Base-by-base conservation (phyloP, 345 rosid genomes). In the Carallia pectinifolia region DNA sequence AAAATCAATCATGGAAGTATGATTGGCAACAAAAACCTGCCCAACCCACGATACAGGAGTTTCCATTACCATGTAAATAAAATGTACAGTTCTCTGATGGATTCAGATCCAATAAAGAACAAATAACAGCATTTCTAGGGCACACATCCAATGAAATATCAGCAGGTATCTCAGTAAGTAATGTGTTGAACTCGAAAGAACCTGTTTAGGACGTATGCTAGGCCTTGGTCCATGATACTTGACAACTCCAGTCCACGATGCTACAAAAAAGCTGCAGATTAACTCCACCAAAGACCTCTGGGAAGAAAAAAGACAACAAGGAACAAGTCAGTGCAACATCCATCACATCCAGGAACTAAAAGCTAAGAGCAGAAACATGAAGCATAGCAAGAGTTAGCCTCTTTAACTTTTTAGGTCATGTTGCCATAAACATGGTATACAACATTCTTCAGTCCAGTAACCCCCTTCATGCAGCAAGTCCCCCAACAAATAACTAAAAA, bases 1-100 rank as follows among this genome's bases (percentile, higher is more conserved):
- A 82, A 96, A 96, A 85, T 96, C 99, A 65, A 96, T 96, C 99
- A 96, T 92, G 70, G 99, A 96, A 73, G 99, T 96, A 79, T 96
- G 99, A 79, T 96, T 92, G 84, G 96, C 97, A 66, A 92, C 99
- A 81, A 80, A 96, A 55, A 90, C 98, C 98, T 96, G 95, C 64
- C 68, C 62, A 58, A 71, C 38, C 59, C 74, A 81, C 29, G 44
- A 77, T 61, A 77, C 23, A 29, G 4, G 23, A 58, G 52, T 61
- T 62, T 30, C 15, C 31, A 5, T 27, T 40, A 62, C 13, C 7
- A 47, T 9, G 13, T 39, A 48, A 40, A n/a, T 30, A 36, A 15
- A 34, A 63, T 2, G 7, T 4, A 44, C 19, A 58, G 58, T 64
- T 58, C 61, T 61, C 19, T 56, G 47, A 65, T 62, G 67, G 44